Evolutionary conservation across 805 yeast species (phyloP).

Genomic region (Cyberlindnera sargentensis): DNA sequence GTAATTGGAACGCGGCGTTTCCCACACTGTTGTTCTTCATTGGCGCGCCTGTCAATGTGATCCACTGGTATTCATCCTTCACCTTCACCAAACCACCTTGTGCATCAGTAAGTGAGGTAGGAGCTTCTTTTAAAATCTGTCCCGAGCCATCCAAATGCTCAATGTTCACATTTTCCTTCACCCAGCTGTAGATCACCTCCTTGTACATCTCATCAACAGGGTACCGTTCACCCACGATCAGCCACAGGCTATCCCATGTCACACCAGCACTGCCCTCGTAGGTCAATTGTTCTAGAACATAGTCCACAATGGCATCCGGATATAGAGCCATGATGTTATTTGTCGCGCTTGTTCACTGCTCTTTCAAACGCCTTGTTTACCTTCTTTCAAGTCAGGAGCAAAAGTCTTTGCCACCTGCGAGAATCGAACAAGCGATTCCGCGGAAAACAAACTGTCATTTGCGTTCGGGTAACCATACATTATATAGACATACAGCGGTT

Average conservation of each 20-base stretch:
- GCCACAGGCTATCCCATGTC: conserved; percentile 28
- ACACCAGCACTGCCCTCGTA: conserved; percentile 29
- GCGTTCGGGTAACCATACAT: too few relatives aligned
- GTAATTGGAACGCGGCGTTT: conserved; percentile 43
- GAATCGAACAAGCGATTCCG: too few relatives aligned
- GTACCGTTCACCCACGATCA: conserved; percentile 10
- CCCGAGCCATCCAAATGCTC: conserved; percentile 5
- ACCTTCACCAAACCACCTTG: conserved; percentile 28
- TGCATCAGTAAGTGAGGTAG: conserved; percentile 2
- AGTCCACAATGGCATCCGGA: conserved; percentile 25
- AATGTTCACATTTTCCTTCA: conserved; percentile 20
- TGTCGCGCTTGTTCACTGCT: neutral
- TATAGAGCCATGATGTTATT: conserved; percentile 3
- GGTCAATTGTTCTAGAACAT: conserved; percentile 28
- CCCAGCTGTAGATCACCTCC: conserved; percentile 32
- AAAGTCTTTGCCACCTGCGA: too few relatives aligned
- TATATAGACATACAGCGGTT: too few relatives aligned
- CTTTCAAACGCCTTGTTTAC: neutral
- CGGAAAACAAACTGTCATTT: too few relatives aligned
- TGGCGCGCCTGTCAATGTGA: conserved; percentile 48
- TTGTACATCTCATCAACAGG: conserved; percentile 27
- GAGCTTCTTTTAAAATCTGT: conserved; percentile 1
- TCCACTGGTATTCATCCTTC: conserved; percentile 50
- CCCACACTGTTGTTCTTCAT: conserved; percentile 48
- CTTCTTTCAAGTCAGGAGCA: neutral